Percentiles rank a stretch among this genome's conserved stretches.
These are phyloP conservation scores for Alternaria infectoria DNA, from an alignment of 2,329 filamentous ascomycete species.

Conservation along the genomic window DNA sequence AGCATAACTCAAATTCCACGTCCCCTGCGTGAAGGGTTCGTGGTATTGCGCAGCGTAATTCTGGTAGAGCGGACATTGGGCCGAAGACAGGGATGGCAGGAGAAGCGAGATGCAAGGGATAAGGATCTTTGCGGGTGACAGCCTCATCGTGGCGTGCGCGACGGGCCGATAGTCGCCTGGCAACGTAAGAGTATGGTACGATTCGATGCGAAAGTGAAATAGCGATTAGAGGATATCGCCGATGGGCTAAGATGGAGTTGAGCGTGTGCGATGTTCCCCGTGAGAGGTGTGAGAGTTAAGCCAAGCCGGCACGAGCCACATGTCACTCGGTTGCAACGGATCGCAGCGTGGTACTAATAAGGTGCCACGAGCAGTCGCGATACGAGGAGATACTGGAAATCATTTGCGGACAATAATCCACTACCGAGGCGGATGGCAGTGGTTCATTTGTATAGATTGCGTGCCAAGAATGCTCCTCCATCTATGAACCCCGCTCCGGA, in stretches of 20 bases:
- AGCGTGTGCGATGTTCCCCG: not conserved
- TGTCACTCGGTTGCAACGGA: not conserved
- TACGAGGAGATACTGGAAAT: not conserved
- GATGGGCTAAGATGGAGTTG: not conserved
- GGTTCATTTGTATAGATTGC: constrained; percentile 22
- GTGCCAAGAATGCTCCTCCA: constrained; percentile 17
- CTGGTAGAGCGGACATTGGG: constrained; percentile 53
- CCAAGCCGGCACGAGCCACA: constrained; percentile 15
- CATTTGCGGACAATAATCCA: not conserved
- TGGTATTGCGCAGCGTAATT: constrained; percentile 50
- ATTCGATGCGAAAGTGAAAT: not conserved
- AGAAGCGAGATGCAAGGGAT: constrained; percentile 14
- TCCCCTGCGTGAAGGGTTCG: constrained; percentile 50
- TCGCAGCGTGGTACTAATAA: not conserved
- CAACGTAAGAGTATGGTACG: not conserved
- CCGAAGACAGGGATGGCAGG: constrained; percentile 20
- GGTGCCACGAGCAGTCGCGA: not conserved
- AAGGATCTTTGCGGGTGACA: not conserved
- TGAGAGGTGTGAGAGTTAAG: constrained; percentile 2
- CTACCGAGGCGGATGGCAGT: not conserved
- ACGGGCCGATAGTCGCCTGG: not conserved
- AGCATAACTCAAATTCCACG: constrained; percentile 53
- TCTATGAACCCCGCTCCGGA: not conserved
- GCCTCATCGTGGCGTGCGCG: constrained; percentile 13
- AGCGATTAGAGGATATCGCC: not conserved